Conservation (phyloP, 768 basidiomycete genomes). For the Inosperma sp. region DNA sequence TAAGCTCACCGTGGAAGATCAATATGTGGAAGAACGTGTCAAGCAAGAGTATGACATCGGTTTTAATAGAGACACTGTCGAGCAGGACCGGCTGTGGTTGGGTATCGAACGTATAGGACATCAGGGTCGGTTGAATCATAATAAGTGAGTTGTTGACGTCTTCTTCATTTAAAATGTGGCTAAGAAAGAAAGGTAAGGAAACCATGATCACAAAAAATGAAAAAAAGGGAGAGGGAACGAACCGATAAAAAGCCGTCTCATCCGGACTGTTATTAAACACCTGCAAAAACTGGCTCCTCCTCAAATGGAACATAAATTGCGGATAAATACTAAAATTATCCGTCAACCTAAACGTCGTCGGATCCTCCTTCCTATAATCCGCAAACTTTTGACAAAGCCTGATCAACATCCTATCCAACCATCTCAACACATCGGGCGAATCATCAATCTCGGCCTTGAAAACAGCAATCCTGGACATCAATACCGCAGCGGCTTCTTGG, state of each 20-base stretch:
- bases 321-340: conserved; percentile 99
- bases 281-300: conserved; percentile 96
- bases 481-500: conserved; percentile 94
- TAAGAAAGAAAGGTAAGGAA: conserved; percentile 27
- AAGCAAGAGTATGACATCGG: conserved; percentile 91
- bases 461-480: conserved; percentile 98
- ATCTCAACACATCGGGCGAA: conserved; percentile 90
- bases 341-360: conserved; percentile 83
- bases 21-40: conserved; percentile 99
- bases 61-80: conserved; percentile 96
- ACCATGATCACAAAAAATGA: neutral
- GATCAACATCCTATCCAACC: conserved; percentile 98
- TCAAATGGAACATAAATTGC: conserved; percentile 99
- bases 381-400: conserved; percentile 99
- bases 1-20: conserved; percentile 97
- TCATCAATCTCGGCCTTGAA: conserved; percentile 99
- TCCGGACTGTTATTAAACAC: conserved; percentile 99
- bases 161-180: conserved; percentile 92
- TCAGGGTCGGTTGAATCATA: conserved; percentile 99
- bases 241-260: conserved; percentile 98
- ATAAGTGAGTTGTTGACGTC: conserved; percentile 99
- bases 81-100: conserved; percentile 91
- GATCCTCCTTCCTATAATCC: conserved; percentile 97
- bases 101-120: conserved; percentile 95
- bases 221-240: conserved; percentile 21